Evolutionary conservation across 805 yeast genomes (phyloP).

Genomic region (Pichia nakasei): DNA sequence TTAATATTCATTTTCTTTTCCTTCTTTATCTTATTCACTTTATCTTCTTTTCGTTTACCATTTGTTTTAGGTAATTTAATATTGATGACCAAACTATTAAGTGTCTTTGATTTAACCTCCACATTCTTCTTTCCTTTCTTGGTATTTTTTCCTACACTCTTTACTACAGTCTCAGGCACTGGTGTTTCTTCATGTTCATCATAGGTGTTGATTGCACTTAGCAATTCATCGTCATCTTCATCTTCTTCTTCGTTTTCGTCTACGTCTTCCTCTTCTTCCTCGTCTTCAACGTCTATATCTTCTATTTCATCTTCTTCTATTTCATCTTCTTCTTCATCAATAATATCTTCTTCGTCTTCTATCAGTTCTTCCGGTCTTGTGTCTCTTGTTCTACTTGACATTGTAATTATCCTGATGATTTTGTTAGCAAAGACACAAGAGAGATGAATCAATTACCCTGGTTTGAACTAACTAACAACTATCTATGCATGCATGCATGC

Average conservation of each 20-base stretch:
- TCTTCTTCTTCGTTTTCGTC: constrained; percentile 3
- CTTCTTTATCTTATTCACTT: neutral
- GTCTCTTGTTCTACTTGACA: constrained; percentile 11
- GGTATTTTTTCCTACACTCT: neutral
- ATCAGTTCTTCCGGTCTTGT: neutral
- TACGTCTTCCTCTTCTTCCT: constrained; percentile 10
- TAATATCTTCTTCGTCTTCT: constrained; percentile 6
- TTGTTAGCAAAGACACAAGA: too few species aligned
- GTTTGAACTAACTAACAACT: too few species aligned
- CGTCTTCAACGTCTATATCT: constrained; percentile 2
- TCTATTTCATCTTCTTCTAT: constrained; percentile 9
- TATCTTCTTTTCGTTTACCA: neutral
- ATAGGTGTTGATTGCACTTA: neutral
- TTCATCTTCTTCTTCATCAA: constrained; percentile 10
- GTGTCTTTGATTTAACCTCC: neutral
- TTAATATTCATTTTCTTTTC: too few species aligned
- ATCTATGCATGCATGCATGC: too few species aligned
- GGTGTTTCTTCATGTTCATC: constrained; percentile 10
- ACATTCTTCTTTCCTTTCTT: neutral
- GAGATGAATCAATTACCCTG: too few species aligned
- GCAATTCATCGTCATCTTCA: constrained; percentile 8
- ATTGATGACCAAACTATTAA: neutral
- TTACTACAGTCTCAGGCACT: neutral
- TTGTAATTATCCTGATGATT: too few species aligned
- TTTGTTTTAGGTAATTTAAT: neutral